Evolutionary conservation across 2,329 filamentous ascomycete genomes (phyloP), one percentile per base, ranked within the genome.

Genomic region (Zelopaecilomyces penicillatus): DNA sequence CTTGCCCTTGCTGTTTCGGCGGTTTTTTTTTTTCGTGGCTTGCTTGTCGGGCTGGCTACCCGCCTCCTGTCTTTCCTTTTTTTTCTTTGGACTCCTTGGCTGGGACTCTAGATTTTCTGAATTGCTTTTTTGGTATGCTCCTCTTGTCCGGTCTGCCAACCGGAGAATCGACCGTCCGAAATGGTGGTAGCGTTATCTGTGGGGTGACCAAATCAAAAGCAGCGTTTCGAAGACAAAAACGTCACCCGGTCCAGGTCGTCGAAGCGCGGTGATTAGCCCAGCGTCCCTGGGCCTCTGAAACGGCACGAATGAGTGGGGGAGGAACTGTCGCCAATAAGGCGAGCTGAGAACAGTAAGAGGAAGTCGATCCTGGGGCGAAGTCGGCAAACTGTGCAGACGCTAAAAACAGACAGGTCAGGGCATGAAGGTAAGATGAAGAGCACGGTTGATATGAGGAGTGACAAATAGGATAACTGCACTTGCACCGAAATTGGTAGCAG

Each of bases 141-240:
- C 39, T 42, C 30, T n/a, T 34, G 33, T 19, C 19, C 19, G 19
- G 19, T 19, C 19, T 19, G 19, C 19, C 19, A 19, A 19, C 19
- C 19, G 19, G 38, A 4, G 28, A 11, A 12, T 9, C 30, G 5
- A 10, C n/a, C 12, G 39, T 40, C 30, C n/a, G 12, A 8, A 9
- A 26, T 32, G n/a, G 39, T 42, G 6, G 38, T 27, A 41, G 37
- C 33, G 43, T 37, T 29, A 10, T 37, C 33, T 8, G 9, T 37
- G 38, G 39, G 30, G 39, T 38, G 43, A 34, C 41, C 39, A 36
- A 42, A 39, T 32, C 28, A 12, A n/a, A n/a, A 32, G 30, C 41
- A 28, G 30, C 35, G 35, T 11, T 19, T 30, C 36, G 11, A 10
- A 32, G 36, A 34, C 30, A 44, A 19, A 19, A 33, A n/a, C 31